Conservation (phyloP, 1,284 basidiomycete species). For the Ustilago hordei region DNA sequence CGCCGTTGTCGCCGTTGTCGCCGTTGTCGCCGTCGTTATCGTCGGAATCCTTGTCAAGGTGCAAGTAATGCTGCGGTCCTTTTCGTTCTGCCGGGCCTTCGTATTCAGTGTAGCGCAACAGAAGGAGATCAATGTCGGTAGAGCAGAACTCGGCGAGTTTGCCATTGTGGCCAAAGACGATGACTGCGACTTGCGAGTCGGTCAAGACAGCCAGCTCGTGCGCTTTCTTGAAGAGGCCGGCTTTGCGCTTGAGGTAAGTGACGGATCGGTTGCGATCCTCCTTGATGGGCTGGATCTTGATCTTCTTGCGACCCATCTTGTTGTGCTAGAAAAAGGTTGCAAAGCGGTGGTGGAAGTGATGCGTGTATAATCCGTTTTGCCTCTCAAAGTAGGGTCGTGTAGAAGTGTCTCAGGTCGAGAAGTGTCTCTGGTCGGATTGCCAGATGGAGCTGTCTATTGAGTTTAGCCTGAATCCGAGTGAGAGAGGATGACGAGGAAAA, state of each 20-base stretch:
- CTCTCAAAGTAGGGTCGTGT: constrained; percentile 3
- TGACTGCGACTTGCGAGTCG: constrained; percentile 78
- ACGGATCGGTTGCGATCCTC: constrained; percentile 91
- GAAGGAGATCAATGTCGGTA: constrained; percentile 58
- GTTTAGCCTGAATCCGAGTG: neutral
- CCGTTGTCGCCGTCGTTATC: constrained; percentile 41
- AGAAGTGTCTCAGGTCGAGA: neutral
- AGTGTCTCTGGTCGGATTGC: neutral
- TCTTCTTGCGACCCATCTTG: constrained; percentile 85
- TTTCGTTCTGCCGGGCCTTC: constrained; percentile 46
- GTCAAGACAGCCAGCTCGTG: constrained; percentile 86
- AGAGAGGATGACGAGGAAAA: neutral
- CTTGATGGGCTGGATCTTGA: constrained; percentile 86
- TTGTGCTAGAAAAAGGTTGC: neutral
- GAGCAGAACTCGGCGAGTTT: constrained; percentile 66
- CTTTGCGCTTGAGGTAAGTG: constrained; percentile 91
- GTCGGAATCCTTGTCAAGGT: constrained; percentile 46
- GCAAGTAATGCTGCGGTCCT: constrained; percentile 45
- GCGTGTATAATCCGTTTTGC: constrained; percentile 11
- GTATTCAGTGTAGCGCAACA: constrained; percentile 60
- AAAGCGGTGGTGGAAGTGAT: neutral
- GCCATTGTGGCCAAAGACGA: constrained; percentile 75
- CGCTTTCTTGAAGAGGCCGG: constrained; percentile 89
- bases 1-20: constrained; percentile 27
- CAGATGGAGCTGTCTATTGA: neutral